Evolutionary conservation across 139 green algal genomes (phyloP).

Genomic region (Chlorella sp.): DNA sequence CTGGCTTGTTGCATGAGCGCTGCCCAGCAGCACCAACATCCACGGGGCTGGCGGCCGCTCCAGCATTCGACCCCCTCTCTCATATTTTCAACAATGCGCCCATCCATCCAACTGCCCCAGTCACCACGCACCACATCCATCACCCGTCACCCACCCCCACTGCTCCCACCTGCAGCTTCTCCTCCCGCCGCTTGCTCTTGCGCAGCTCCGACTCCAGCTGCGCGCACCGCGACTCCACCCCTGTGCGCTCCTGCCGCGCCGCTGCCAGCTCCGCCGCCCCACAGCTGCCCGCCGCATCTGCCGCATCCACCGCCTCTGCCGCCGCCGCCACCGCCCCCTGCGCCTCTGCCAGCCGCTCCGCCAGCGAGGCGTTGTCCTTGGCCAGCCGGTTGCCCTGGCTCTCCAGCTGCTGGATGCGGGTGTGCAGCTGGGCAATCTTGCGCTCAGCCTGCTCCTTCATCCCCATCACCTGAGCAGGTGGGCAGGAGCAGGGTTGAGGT

Average conservation of each 20-base stretch:
- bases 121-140: not conserved
- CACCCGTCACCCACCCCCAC: not conserved
- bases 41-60: too few species aligned
- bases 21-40: too few species aligned
- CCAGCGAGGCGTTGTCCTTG: not conserved
- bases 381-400: constrained; percentile 30
- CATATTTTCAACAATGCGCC: too few species aligned
- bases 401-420: constrained; percentile 40
- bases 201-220: constrained; percentile 75
- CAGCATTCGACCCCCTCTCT: too few species aligned
- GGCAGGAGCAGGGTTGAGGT: not conserved
- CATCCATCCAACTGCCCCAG: too few species aligned
- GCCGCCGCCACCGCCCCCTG: constrained; percentile 8
- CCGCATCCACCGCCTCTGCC: constrained; percentile 4
- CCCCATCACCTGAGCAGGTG: constrained; percentile 32
- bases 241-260: not conserved
- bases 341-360: constrained; percentile 7
- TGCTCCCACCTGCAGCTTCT: constrained; percentile 70
- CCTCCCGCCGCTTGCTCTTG: constrained; percentile 72
- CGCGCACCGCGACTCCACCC: constrained; percentile 16
- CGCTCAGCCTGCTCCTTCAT: constrained; percentile 42
- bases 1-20: too few species aligned
- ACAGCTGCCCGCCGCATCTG: constrained; percentile 4
- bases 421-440: constrained; percentile 47
- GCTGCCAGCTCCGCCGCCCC: constrained; percentile 12